phyloP scores from a whole-genome alignment of 345 rosid species.

The Salix caprea region DNA sequence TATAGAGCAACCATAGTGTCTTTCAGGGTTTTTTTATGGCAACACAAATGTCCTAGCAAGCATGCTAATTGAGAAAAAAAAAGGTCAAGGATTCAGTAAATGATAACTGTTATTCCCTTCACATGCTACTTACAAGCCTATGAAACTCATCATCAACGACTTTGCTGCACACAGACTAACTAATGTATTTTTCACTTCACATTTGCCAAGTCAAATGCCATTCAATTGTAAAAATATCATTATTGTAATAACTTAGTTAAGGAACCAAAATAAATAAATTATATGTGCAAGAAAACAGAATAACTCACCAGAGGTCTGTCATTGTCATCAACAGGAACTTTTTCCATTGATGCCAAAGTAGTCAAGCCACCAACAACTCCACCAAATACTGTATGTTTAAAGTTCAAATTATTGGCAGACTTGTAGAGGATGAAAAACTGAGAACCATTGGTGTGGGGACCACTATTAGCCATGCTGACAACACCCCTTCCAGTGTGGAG shows the following conservation, averaged over 20 bases:
- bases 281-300: neutral
- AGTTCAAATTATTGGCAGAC: conserved; percentile 93
- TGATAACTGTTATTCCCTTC: neutral
- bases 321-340: conserved; percentile 74
- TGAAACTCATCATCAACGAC: neutral
- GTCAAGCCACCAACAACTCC: conserved; percentile 88
- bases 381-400: conserved; percentile 91
- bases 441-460: conserved; percentile 95
- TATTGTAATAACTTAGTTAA: neutral
- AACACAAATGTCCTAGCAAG: neutral
- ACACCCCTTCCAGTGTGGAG: conserved; percentile 91
- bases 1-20: neutral
- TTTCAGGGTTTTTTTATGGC: neutral
- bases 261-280: neutral
- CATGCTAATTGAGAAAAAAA: neutral
- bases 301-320: conserved; percentile 78
- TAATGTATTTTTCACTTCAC: neutral
- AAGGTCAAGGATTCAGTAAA: neutral
- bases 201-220: neutral
- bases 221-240: neutral
- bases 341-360: conserved; percentile 81
- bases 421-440: conserved; percentile 95
- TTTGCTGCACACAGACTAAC: neutral
- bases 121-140: neutral
- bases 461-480: conserved; percentile 98